Base-by-base conservation (phyloP, 2,329 filamentous ascomycete genomes). In the Curvularia spicifera region DNA sequence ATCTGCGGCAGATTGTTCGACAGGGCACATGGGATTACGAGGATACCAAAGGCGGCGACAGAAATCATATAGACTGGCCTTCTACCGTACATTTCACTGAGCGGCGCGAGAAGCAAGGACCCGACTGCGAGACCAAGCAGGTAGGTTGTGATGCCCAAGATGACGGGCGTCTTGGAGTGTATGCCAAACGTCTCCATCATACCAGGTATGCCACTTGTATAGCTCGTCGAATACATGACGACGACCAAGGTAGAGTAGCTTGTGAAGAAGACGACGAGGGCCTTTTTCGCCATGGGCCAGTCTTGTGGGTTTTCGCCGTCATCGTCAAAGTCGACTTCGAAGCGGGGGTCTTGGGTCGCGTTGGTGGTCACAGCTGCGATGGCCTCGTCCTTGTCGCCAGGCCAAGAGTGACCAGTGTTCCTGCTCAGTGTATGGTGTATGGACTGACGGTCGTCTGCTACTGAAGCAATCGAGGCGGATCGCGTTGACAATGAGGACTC, bases 121-220 rank as follows among this genome's bases (percentile, higher is more conserved):
- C 91, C 91, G 1, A 83, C 75, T 0, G 90, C 91, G 46, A 95
- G 82, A 5, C 91, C 91, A 24, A 91, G 74, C 8, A 95, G 82
- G 71, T 95, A 96, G 0, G 89, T 88, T 0, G 91, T 95, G 44
- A 96, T 81, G 5, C 91, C 91, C 2, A 95, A 79, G 0, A 91
- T 90, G 0, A 88, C 84, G n/a, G 89, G 75, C 0, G 85, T 87
- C 33, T 85, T 81, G 13, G 79, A 82, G 6, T 79, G 71, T 18
- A 86, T 80, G 37, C 82, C 77, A 65, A 92, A 94, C 51, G 91
- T 88, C 13, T 81, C 74, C 69, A 87, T 85, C 75, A 96, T 85
- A 0, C 89, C 88, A 0, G 85, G 83, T 33, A 90, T 85, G 2
- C 87, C 88, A 0, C 88, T 85, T 0, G 91, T 92, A 72, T 95